Base-by-base conservation (phyloP, 2,329 filamentous ascomycete genomes). In the Pezizomycotina sp. region DNA sequence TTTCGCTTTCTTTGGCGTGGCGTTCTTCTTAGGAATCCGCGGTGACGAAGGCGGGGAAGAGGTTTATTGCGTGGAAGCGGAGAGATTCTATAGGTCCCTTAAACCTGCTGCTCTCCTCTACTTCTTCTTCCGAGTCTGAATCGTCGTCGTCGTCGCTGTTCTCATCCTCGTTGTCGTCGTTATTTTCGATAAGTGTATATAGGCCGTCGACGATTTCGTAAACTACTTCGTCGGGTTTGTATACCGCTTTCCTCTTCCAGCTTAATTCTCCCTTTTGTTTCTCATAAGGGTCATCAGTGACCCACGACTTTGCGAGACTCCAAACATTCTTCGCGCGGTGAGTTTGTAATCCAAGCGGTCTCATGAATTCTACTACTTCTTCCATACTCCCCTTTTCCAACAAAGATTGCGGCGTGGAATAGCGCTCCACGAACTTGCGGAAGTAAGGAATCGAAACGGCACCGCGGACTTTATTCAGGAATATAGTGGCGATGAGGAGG, bases 381-480 rank as follows among this genome's bases (percentile, higher is more conserved):
- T 32, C 27, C 23, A 31, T 27, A 10, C 32, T 34, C 7, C 36
- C 28, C n/a, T 34, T 36, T 13, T n/a, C 20, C 3, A 44, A 15
- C 14, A 44, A 36, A 27, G 37, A 31, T 22, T 32, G 23, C 7
- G 41, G 36, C 26, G 35, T 40, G 4, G 41, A 36, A 36, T 36
- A 44, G 15, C 25, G 25, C 21, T 32, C 31, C 24, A 44, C 29
- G 19, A 44, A 40, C n/a, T 44, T 35, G 25, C 41, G 24, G 25
- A 39, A 44, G 16, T 39, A 36, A 4, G 41, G 41, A 14, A 44
- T 39, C n/a, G 41, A 32, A 6, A 30, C 31, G 21, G 41, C 36
- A 16, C 28, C 41, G 21, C 40, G 39, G 3, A 36, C 40, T 18
- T 44, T 44, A 33, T 44, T 36, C 15, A 44, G 33, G 26, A 44